A percentile compares a stretch with the other conserved stretches of the same genome.
Evolutionary conservation across 768 basidiomycete species (phyloP).

Genomic region (Hortiboletus flavorubellus): DNA sequence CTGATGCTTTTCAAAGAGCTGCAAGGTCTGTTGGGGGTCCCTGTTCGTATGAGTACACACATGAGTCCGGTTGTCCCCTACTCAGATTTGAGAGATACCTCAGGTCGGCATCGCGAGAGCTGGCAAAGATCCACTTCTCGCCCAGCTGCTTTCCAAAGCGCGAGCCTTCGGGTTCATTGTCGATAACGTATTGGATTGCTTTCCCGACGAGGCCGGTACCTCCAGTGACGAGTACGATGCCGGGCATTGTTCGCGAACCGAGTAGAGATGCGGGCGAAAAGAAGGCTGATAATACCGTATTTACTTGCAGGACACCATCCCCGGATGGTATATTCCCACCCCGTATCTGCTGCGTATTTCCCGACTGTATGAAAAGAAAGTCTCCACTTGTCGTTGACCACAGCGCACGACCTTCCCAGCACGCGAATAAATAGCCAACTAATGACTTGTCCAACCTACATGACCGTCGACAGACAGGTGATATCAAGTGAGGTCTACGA

Average conservation of each 20-base stretch:
- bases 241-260: conserved; percentile 21
- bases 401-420: conserved; percentile 6
- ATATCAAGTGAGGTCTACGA: conserved; percentile 60
- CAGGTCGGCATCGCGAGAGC: conserved; percentile 79
- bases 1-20: conserved; percentile 85
- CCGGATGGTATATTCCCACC: conserved; percentile 17
- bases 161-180: conserved; percentile 74
- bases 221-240: conserved; percentile 77
- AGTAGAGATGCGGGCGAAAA: background rate
- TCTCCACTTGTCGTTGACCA: conserved; percentile 3
- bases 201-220: conserved; percentile 86
- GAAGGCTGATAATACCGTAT: background rate
- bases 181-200: conserved; percentile 74
- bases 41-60: conserved; percentile 37
- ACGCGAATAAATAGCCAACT: background rate
- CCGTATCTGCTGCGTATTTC: background rate
- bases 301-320: background rate
- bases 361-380: conserved; percentile 13
- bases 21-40: conserved; percentile 62
- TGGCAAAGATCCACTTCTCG: conserved; percentile 85
- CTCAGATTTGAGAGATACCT: conserved; percentile 46
- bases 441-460: background rate
- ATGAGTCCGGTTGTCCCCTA: background rate
- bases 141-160: conserved; percentile 71
- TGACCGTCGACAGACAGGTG: conserved; percentile 39